These are phyloP conservation scores for Hsuehochloa calcarea DNA, from an alignment of 176 grass and related monocot genomes.

Conservation along the genomic window DNA sequence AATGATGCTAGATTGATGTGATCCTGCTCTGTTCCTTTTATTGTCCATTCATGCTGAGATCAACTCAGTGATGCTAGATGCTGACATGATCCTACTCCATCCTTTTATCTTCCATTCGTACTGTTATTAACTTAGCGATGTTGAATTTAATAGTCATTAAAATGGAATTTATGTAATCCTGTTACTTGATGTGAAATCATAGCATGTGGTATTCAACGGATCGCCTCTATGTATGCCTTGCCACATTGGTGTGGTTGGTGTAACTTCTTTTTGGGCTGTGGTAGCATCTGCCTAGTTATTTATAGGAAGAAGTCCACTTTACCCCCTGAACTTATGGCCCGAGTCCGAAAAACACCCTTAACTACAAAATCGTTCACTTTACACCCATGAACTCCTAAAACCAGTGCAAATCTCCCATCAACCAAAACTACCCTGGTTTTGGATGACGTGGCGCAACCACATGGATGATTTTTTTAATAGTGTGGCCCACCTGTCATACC, in stretches of 20 bases:
- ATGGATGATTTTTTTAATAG: neutral
- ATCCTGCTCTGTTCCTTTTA: constrained; percentile 3
- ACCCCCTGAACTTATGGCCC: too few species aligned
- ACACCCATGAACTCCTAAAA: neutral
- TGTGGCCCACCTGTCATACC: neutral
- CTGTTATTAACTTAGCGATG: neutral
- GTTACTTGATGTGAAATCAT: constrained; percentile 12
- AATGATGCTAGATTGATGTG: constrained; percentile 24
- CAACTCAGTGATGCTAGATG: constrained; percentile 16
- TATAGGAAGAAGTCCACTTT: too few species aligned
- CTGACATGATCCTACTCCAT: constrained; percentile 17
- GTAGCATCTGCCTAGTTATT: neutral
- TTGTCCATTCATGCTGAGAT: neutral
- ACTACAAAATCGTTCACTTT: neutral
- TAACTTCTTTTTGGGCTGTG: neutral
- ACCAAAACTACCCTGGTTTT: neutral
- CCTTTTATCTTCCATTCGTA: neutral
- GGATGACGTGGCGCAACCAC: neutral
- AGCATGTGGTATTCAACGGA: neutral
- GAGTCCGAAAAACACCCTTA: too few species aligned
- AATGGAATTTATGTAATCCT: constrained; percentile 3
- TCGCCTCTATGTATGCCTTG: neutral
- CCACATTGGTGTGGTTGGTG: neutral
- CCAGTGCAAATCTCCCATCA: neutral
- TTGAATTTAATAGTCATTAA: neutral